These are phyloP conservation scores for Pichia eremophila DNA, from an alignment of 805 yeast species.

Conservation along the genomic window DNA sequence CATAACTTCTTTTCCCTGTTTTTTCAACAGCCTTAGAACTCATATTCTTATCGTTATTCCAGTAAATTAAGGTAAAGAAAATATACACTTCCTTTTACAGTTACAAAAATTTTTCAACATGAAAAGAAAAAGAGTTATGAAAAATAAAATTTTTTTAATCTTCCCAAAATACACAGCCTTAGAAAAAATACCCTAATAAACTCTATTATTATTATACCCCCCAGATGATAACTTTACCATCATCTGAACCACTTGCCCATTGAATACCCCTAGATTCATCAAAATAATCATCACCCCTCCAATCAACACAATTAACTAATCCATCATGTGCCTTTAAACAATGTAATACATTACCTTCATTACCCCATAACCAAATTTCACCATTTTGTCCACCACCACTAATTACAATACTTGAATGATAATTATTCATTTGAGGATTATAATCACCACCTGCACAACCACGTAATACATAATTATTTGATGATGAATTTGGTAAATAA, in stretches of 20 bases:
- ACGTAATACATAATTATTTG: slow-evolving; percentile 8
- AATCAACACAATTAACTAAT: slow-evolving; percentile 9
- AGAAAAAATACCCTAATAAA: too few species aligned
- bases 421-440: too few species aligned
- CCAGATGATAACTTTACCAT: slow-evolving; percentile 10
- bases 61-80: too few species aligned
- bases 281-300: slow-evolving; percentile 7
- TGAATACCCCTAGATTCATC: neutral
- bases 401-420: slow-evolving; percentile 6
- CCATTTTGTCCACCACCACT: slow-evolving; percentile 9
- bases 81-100: neutral
- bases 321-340: slow-evolving; percentile 8
- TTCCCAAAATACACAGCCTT: neutral
- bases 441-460: slow-evolving; percentile 11
- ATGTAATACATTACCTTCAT: slow-evolving; percentile 9
- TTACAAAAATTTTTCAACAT: neutral
- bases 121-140: too few species aligned
- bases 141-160: neutral
- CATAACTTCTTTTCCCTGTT: slow-evolving; percentile 13
- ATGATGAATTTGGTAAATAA: slow-evolving; percentile 7
- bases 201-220: neutral
- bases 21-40: neutral
- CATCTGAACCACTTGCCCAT: slow-evolving; percentile 13
- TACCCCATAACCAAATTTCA: slow-evolving; percentile 13
- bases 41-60: neutral